These are phyloP conservation scores for Lentinula guzmanii DNA, from an alignment of 768 basidiomycete genomes.

Conservation along the genomic window DNA sequence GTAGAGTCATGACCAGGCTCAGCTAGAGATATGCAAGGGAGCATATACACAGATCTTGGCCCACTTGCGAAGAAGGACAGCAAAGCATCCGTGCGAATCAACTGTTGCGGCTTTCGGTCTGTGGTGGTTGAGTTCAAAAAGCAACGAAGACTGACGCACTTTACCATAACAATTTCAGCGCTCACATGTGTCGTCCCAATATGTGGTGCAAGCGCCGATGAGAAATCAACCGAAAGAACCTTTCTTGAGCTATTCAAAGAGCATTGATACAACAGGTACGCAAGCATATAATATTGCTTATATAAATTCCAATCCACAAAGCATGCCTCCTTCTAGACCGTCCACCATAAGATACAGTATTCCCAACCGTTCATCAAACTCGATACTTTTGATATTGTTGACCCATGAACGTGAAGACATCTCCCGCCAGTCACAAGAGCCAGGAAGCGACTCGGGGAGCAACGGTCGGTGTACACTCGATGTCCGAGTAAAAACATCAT, in stretches of 20 bases:
- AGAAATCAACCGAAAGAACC: too few relatives aligned
- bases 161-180: not conserved
- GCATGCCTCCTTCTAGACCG: not conserved
- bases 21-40: slow-evolving; percentile 58
- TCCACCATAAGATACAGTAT: not conserved
- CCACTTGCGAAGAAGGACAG: slow-evolving; percentile 53
- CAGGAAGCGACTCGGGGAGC: not conserved
- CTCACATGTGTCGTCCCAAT: not conserved
- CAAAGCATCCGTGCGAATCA: slow-evolving; percentile 40
- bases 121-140: slow-evolving; percentile 7
- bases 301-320: not conserved
- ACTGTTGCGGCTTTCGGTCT: slow-evolving; percentile 67
- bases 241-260: too few relatives aligned
- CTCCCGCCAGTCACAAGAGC: not conserved
- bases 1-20: slow-evolving; percentile 48
- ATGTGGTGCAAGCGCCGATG: too few relatives aligned
- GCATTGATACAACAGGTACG: too few relatives aligned
- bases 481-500: not conserved
- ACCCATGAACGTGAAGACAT: not conserved
- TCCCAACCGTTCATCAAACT: not conserved
- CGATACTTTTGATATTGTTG: not conserved
- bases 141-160: not conserved
- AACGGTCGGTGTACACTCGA: not conserved
- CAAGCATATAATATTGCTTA: not conserved
- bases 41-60: slow-evolving; percentile 80